phyloP scores from a whole-genome alignment of 108 stramenopile species.

The Discostella stelligeroides region DNA sequence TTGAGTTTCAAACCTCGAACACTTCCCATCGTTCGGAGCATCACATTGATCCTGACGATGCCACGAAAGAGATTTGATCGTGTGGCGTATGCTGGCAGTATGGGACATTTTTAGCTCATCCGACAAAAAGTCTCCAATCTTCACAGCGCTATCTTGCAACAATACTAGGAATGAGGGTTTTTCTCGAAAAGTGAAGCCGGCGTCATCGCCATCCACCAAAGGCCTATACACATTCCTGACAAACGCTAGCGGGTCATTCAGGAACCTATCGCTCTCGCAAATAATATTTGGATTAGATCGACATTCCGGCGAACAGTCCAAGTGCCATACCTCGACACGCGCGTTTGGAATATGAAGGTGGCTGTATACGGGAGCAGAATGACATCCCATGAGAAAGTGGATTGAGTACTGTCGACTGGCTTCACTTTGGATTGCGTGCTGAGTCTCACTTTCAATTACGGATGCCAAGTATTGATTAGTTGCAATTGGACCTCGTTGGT shows the following conservation, averaged over 20 bases:
- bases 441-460: constrained; percentile 27
- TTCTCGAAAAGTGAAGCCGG: not conserved
- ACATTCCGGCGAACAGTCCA: constrained; percentile 84
- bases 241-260: constrained; percentile 63
- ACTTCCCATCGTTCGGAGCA: not conserved
- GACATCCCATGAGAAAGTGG: constrained; percentile 84
- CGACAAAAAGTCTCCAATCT: constrained; percentile 14
- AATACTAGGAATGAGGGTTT: constrained; percentile 34
- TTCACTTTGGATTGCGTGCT: constrained; percentile 10
- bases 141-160: constrained; percentile 43
- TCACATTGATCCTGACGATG: constrained; percentile 1
- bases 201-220: constrained; percentile 3
- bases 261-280: constrained; percentile 81
- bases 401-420: constrained; percentile 37
- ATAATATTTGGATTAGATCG: constrained; percentile 47
- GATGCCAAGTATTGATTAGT: constrained; percentile 60
- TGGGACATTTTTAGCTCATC: constrained; percentile 26
- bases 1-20: not conserved
- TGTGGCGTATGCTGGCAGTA: constrained; percentile 35
- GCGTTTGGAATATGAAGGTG: constrained; percentile 62
- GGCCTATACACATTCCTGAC: constrained; percentile 28
- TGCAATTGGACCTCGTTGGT: constrained; percentile 78
- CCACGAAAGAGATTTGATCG: constrained; percentile 38
- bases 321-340: constrained; percentile 55
- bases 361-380: constrained; percentile 83